Conservation (phyloP, 768 basidiomycete species). For the Termitomyces sp. region DNA sequence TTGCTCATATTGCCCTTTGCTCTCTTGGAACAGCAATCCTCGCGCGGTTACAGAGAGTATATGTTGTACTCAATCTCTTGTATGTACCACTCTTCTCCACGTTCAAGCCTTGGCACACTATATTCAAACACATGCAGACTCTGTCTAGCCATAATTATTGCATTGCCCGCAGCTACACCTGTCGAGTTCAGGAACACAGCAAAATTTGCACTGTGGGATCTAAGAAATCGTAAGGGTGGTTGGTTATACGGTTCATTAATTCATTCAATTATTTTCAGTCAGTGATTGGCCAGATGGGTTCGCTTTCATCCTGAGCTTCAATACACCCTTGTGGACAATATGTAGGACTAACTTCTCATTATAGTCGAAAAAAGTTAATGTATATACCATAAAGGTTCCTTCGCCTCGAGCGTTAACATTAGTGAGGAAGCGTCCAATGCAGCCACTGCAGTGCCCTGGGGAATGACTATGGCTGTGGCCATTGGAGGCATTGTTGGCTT, state of each 20-base stretch:
- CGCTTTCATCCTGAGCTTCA: constrained; percentile 45
- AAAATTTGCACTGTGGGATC: constrained; percentile 31
- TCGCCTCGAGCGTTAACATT: constrained; percentile 61
- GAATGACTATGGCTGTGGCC: constrained; percentile 52
- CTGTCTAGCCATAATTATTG: constrained; percentile 64
- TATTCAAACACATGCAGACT: constrained; percentile 32
- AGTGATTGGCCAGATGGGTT: constrained; percentile 56
- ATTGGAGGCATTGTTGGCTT: constrained; percentile 58
- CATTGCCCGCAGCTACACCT: constrained; percentile 61
- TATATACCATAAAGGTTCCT: constrained; percentile 8
- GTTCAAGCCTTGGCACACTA: neutral
- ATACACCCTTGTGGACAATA: constrained; percentile 43
- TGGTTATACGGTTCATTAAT: too few species aligned
- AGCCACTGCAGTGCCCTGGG: constrained; percentile 63
- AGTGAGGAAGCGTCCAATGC: constrained; percentile 73
- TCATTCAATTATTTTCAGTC: constrained; percentile 25
- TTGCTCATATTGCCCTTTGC: constrained; percentile 61
- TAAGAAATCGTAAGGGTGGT: constrained; percentile 4
- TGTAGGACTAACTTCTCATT: constrained; percentile 18
- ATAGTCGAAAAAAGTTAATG: neutral
- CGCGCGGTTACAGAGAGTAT: constrained; percentile 67
- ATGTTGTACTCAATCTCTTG: constrained; percentile 65
- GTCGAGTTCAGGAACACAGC: constrained; percentile 55
- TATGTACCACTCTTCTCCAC: constrained; percentile 27
- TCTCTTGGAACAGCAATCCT: constrained; percentile 64